A percentile compares a stretch with the other conserved stretches of the same genome.
phyloP scores from a whole-genome alignment of 2,329 filamentous ascomycete species.

The Alternaria sp. region DNA sequence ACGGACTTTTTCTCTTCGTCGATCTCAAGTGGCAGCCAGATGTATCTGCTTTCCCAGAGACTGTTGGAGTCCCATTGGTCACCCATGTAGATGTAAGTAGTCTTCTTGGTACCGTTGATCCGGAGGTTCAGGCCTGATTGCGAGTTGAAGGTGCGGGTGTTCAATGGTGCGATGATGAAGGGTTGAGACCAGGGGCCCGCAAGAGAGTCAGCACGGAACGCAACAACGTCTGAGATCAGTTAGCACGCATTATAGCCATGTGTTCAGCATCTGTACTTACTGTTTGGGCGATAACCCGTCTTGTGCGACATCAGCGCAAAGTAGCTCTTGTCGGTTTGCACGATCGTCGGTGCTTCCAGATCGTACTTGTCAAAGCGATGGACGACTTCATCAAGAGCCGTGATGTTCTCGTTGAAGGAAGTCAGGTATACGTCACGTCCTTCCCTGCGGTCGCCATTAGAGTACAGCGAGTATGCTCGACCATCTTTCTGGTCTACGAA shows the following conservation, averaged over 20 bases:
- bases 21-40: slow-evolving; percentile 64
- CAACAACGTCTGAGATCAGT: slow-evolving; percentile 59
- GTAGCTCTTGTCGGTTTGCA: slow-evolving; percentile 68
- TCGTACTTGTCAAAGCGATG: slow-evolving; percentile 68
- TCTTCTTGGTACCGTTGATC: slow-evolving; percentile 59
- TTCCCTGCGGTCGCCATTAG: slow-evolving; percentile 64
- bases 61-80: slow-evolving; percentile 65
- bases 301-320: slow-evolving; percentile 70
- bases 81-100: slow-evolving; percentile 61
- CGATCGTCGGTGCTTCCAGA: slow-evolving; percentile 67
- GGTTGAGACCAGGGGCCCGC: slow-evolving; percentile 64
- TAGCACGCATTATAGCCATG: not conserved
- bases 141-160: slow-evolving; percentile 63
- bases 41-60: slow-evolving; percentile 65
- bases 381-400: slow-evolving; percentile 61
- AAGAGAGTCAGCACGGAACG: slow-evolving; percentile 62
- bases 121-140: slow-evolving; percentile 61
- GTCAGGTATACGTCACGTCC: slow-evolving; percentile 67
- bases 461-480: slow-evolving; percentile 65
- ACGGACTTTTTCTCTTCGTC: slow-evolving; percentile 62
- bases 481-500: slow-evolving; percentile 68
- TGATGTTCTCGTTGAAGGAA: slow-evolving; percentile 62
- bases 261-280: slow-evolving; percentile 18
- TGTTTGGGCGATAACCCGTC: slow-evolving; percentile 70
- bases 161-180: slow-evolving; percentile 60